Conservation (phyloP, 2,329 filamentous ascomycete genomes). For the Lomentospora prolificans region DNA sequence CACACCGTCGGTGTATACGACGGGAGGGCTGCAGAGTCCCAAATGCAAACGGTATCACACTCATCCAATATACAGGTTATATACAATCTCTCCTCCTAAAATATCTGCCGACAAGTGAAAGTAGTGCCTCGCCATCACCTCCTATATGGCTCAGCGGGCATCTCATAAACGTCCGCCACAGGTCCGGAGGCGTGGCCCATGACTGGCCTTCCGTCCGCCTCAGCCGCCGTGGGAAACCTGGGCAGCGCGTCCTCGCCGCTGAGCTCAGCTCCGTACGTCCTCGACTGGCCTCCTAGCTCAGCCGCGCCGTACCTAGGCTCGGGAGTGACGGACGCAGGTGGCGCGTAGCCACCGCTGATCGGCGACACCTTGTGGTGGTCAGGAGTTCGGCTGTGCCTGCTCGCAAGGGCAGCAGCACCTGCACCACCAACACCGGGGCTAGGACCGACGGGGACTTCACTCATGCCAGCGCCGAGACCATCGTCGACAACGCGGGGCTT, state of each 20-base stretch:
- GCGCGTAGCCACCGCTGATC: conserved; percentile 3
- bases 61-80: background rate
- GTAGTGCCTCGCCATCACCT: conserved; percentile 14
- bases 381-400: conserved; percentile 13
- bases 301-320: conserved; percentile 5
- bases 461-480: conserved; percentile 27
- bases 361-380: conserved; percentile 1
- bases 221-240: conserved; percentile 24
- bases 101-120: background rate
- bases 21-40: too few relatives aligned
- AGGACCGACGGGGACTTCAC: conserved; percentile 30
- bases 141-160: conserved; percentile 28
- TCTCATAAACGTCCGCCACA: conserved; percentile 27
- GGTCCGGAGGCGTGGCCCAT: conserved; percentile 23
- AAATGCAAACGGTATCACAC: background rate
- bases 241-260: conserved; percentile 20
- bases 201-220: conserved; percentile 28
- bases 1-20: too few relatives aligned
- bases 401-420: conserved; percentile 9
- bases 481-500: conserved; percentile 21
- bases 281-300: background rate
- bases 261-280: conserved; percentile 12
- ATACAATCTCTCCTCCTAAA: background rate
- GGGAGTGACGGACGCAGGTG: conserved; percentile 8
- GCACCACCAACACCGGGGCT: background rate